These are phyloP conservation scores for Boletus insuetus DNA, from an alignment of 768 basidiomycete species.

Conservation along the genomic window DNA sequence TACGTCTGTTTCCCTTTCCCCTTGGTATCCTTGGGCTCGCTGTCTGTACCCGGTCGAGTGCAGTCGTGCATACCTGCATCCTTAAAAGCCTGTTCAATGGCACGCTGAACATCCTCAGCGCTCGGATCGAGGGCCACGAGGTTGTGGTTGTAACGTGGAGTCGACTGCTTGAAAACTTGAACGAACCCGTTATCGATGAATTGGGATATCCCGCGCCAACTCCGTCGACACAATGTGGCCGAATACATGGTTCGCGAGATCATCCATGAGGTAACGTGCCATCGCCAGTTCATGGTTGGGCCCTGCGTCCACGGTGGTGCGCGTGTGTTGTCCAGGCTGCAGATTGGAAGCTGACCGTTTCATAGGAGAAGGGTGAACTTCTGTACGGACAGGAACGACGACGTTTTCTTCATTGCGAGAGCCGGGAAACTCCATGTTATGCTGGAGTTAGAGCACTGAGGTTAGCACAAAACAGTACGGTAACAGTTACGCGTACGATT, in stretches of 20 bases:
- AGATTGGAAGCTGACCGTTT: background rate
- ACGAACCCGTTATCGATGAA: background rate
- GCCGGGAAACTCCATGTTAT: background rate
- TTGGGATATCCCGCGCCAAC: background rate
- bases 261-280: background rate
- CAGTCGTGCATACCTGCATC: background rate
- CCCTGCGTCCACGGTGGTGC: background rate
- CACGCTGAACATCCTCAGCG: background rate
- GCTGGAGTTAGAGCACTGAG: background rate
- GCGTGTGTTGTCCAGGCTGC: background rate
- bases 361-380: background rate
- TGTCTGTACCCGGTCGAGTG: background rate
- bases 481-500: too few relatives aligned
- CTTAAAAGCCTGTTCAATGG: background rate
- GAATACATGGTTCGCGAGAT: conserved; percentile 6
- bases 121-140: background rate
- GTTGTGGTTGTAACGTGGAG: too few relatives aligned
- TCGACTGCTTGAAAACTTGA: background rate
- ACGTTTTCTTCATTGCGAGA: background rate
- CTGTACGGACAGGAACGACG: background rate
- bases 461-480: too few relatives aligned
- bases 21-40: background rate
- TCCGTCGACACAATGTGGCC: conserved; percentile 1
- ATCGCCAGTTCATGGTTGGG: conserved; percentile 2
- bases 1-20: background rate